A percentile compares a stretch with the other conserved stretches of the same genome.
These are phyloP conservation scores for Debaryomyces psychrophilus DNA, from an alignment of 1,139 yeast species.

Conservation along the genomic window DNA sequence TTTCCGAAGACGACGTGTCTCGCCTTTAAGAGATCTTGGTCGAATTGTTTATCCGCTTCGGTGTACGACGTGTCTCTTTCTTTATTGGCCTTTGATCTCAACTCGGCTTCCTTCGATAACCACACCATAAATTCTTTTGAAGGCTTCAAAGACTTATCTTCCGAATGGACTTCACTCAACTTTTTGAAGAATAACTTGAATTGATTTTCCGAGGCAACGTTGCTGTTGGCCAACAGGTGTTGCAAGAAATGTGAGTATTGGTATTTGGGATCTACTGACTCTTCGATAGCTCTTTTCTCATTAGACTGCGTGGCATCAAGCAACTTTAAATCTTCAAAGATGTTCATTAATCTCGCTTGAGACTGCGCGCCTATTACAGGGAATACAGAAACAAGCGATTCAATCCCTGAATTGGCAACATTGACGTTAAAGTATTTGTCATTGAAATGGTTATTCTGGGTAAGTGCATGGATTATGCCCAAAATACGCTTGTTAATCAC, in stretches of 20 bases:
- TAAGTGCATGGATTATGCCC: constrained; percentile 50
- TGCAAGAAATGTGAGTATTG: constrained; percentile 38
- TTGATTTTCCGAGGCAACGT: constrained; percentile 37
- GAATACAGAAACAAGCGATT: constrained; percentile 29
- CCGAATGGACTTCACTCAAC: constrained; percentile 41
- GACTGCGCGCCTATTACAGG: constrained; percentile 33
- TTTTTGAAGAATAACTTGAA: constrained; percentile 46
- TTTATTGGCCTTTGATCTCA: constrained; percentile 32
- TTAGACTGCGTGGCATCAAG: constrained; percentile 21
- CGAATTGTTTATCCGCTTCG: constrained; percentile 39
- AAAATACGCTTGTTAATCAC: constrained; percentile 49
- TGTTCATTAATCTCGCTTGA: constrained; percentile 38
- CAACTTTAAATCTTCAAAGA: constrained; percentile 43
- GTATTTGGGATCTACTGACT: constrained; percentile 26
- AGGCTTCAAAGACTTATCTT: constrained; percentile 28
- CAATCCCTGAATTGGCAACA: constrained; percentile 25
- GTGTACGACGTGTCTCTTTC: constrained; percentile 32
- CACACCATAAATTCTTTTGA: constrained; percentile 54
- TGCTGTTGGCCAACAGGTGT: constrained; percentile 24
- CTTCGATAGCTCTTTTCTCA: constrained; percentile 30
- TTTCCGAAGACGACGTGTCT: constrained; percentile 81
- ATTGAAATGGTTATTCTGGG: constrained; percentile 34
- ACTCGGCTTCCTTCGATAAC: constrained; percentile 58
- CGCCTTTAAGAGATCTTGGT: constrained; percentile 52
- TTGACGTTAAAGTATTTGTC: constrained; percentile 27